phyloP scores from a whole-genome alignment of 345 rosid genomes.

The Streptanthus diversifolius region DNA sequence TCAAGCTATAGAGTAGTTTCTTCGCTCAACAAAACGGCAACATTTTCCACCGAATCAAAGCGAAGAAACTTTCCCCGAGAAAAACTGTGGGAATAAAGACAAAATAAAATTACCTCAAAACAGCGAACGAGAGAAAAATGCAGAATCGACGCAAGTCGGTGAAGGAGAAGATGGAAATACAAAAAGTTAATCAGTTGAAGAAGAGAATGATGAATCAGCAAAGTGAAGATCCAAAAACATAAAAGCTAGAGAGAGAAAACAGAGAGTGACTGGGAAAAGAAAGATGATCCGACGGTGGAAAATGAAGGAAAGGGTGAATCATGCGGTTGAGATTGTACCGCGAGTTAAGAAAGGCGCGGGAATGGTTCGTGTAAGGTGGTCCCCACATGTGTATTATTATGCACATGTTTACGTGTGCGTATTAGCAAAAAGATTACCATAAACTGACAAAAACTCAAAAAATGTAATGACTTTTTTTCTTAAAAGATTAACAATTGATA shows the following conservation, averaged over 20 bases:
- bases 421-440: conserved; percentile 6
- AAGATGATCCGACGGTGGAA: conserved; percentile 44
- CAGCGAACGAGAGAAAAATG: neutral
- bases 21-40: neutral
- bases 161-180: neutral
- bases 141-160: neutral
- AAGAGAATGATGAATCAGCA: conserved; percentile 15
- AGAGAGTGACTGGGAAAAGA: conserved; percentile 10
- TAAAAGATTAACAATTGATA: neutral
- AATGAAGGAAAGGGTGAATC: neutral
- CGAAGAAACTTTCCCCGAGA: conserved; percentile 6
- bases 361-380: conserved; percentile 34
- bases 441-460: neutral
- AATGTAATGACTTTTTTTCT: neutral
- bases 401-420: conserved; percentile 33
- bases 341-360: conserved; percentile 34
- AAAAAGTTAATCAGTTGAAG: conserved; percentile 1
- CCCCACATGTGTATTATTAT: conserved; percentile 30
- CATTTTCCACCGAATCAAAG: conserved; percentile 6
- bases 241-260: conserved; percentile 12
- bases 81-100: neutral
- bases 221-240: conserved; percentile 28
- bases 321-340: conserved; percentile 18
- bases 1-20: neutral
- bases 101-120: conserved; percentile 16